A percentile compares a stretch with the other conserved stretches of the same genome.
phyloP scores from a whole-genome alignment of 2,329 filamentous ascomycete genomes.

The Pestalotiopsis fici region DNA sequence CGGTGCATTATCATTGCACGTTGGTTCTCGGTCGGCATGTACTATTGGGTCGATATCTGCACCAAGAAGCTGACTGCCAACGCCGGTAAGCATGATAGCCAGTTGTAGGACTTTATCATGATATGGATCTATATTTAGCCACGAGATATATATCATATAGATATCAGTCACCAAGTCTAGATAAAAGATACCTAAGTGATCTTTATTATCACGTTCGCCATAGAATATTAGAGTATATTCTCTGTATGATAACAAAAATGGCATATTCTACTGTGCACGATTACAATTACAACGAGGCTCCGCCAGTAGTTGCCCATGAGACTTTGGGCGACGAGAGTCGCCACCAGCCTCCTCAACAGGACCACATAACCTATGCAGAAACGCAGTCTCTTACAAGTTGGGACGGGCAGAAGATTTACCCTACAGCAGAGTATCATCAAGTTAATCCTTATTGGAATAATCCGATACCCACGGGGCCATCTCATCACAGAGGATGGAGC shows the following conservation, averaged over 20 bases:
- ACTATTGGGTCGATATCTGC: neutral
- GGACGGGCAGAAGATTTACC: conserved; percentile 6
- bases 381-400: neutral
- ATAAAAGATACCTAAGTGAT: neutral
- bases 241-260: neutral
- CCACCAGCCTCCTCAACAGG: neutral
- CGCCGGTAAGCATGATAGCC: neutral
- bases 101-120: neutral
- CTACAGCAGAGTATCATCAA: conserved; percentile 10
- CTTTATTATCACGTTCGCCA: neutral
- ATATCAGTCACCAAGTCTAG: neutral
- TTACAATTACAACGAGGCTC: neutral
- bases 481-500: conserved; percentile 22
- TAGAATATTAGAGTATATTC: neutral
- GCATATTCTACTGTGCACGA: conserved; percentile 5
- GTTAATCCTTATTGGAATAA: conserved; percentile 13
- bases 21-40: neutral
- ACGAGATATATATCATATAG: neutral
- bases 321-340: neutral
- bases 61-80: neutral
- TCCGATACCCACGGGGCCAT: conserved; percentile 8
- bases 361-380: neutral
- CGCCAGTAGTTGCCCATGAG: neutral
- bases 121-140: neutral
- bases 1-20: neutral